Evolutionary conservation across 2,329 filamentous ascomycete genomes (phyloP).

Genomic region (Xylaria sp.): DNA sequence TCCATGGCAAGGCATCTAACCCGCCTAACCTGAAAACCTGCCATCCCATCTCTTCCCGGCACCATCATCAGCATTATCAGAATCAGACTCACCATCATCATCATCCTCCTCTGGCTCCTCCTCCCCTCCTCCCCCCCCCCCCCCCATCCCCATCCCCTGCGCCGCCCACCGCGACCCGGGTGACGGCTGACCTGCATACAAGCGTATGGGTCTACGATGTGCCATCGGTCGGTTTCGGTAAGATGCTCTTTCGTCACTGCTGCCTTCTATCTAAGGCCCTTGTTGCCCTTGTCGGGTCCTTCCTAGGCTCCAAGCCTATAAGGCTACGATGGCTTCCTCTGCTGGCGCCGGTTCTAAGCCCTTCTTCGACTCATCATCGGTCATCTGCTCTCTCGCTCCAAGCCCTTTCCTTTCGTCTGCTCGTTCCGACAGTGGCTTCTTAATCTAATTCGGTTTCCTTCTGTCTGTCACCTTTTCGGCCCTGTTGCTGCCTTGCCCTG

Average conservation of each 20-base stretch:
- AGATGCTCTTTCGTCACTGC: conserved; percentile 48
- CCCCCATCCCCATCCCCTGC: conserved; percentile 32
- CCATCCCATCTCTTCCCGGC: conserved; percentile 27
- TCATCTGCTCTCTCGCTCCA: conserved; percentile 46
- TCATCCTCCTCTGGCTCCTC: conserved; percentile 12
- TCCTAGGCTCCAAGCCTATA: conserved; percentile 62
- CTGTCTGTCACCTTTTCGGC: conserved; percentile 35
- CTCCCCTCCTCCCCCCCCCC: conserved; percentile 21
- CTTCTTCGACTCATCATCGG: conserved; percentile 47
- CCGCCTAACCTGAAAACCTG: conserved; percentile 10
- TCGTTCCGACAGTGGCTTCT: conserved; percentile 39
- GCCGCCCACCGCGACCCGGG: conserved; percentile 38
- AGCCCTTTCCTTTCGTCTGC: conserved; percentile 46
- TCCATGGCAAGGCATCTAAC: conserved; percentile 39
- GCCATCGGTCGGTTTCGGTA: conserved; percentile 44
- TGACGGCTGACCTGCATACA: conserved; percentile 40
- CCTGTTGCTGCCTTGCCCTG: conserved; percentile 43
- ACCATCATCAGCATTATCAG: conserved; percentile 13
- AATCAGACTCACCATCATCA: conserved; percentile 10
- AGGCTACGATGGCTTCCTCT: conserved; percentile 63
- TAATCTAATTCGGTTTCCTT: conserved; percentile 43
- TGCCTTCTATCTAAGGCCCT: conserved; percentile 44
- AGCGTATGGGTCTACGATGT: conserved; percentile 33
- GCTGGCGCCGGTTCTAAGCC: conserved; percentile 40
- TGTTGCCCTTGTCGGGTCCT: conserved; percentile 30